These are phyloP conservation scores for Pogostemon cablin DNA, from an alignment of 257 asterid genomes.

Conservation along the genomic window DNA sequence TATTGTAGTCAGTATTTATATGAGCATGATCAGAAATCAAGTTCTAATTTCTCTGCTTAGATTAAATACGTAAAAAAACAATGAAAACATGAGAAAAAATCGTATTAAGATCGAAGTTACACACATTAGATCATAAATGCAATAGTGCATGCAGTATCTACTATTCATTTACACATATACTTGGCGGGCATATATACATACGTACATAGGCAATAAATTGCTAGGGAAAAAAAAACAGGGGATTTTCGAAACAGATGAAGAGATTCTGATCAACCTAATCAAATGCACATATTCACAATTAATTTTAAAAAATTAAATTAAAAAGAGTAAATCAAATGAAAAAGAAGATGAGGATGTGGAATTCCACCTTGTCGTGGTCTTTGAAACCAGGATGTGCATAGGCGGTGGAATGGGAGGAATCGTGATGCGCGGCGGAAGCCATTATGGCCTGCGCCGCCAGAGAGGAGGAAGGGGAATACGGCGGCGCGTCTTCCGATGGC, in stretches of 20 bases:
- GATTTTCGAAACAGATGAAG: neutral
- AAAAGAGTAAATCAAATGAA: neutral
- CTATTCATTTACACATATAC: no score
- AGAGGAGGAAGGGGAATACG: conserved; percentile 34
- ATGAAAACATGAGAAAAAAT: no score
- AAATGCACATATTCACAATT: neutral
- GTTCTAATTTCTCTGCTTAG: neutral
- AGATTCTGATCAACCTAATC: neutral
- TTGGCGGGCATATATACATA: neutral
- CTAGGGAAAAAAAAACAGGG: neutral
- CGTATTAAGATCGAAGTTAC: no score
- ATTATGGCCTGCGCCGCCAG: conserved; percentile 75
- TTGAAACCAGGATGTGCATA: conserved; percentile 38
- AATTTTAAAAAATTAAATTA: neutral
- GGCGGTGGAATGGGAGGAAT: conserved; percentile 51
- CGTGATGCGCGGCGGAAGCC: conserved; percentile 62
- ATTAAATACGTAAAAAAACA: neutral
- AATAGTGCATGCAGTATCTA: no score
- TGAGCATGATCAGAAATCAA: conserved; percentile 4
- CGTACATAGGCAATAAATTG: no score
- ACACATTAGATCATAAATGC: no score
- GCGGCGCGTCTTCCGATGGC: conserved; percentile 32
- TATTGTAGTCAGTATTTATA: neutral
- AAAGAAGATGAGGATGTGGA: neutral
- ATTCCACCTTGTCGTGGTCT: conserved; percentile 32